A percentile compares a stretch with the other conserved stretches of the same genome.
Evolutionary conservation across 2,329 filamentous ascomycete species (phyloP).

Genomic region (Xenosphaeropsis pyriputrescens): DNA sequence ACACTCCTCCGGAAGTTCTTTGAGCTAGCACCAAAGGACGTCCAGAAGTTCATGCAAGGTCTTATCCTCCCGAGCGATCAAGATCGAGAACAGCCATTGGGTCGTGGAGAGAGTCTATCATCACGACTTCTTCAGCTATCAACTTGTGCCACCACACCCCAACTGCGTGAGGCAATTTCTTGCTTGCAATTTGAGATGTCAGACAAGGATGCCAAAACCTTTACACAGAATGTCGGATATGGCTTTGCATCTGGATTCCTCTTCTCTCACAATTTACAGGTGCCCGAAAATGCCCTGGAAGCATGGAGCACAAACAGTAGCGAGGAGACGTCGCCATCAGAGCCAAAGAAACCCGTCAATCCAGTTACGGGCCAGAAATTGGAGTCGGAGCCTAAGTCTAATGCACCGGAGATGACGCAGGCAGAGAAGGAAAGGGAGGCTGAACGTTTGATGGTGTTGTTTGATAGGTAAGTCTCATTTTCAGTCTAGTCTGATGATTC

Average conservation of each 20-base stretch:
- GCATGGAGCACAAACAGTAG: slow-evolving; percentile 24
- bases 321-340: slow-evolving; percentile 15
- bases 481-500: neutral
- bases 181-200: slow-evolving; percentile 79
- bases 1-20: slow-evolving; percentile 60
- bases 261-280: slow-evolving; percentile 65
- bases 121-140: slow-evolving; percentile 66
- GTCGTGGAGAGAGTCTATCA: slow-evolving; percentile 58
- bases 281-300: slow-evolving; percentile 53
- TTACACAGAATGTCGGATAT: slow-evolving; percentile 87
- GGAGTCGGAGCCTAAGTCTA: slow-evolving; percentile 45
- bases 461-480: neutral
- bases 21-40: slow-evolving; percentile 46
- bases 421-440: slow-evolving; percentile 32
- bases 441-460: slow-evolving; percentile 1
- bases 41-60: slow-evolving; percentile 46
- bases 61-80: slow-evolving; percentile 61
- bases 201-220: slow-evolving; percentile 60
- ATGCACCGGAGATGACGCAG: slow-evolving; percentile 63
- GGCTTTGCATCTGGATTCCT: slow-evolving; percentile 87
- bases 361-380: slow-evolving; percentile 77
- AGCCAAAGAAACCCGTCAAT: slow-evolving; percentile 38
- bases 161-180: slow-evolving; percentile 60
- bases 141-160: slow-evolving; percentile 55
- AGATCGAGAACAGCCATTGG: slow-evolving; percentile 66